Evolutionary conservation across 1,284 basidiomycete genomes (phyloP).

Genomic region (Microbotryum saponariae): DNA sequence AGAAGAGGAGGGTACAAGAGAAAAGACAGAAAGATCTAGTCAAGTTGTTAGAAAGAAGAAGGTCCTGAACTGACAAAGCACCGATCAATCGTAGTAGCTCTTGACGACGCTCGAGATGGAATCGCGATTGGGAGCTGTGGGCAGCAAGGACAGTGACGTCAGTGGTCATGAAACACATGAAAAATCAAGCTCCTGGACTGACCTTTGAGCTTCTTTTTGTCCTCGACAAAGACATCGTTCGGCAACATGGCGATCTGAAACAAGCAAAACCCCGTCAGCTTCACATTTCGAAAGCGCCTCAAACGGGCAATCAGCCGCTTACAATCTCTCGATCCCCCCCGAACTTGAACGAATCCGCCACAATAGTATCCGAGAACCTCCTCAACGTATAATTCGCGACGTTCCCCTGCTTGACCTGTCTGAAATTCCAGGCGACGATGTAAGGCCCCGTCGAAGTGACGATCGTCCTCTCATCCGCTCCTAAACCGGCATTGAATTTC

Average conservation of each 20-base stretch:
- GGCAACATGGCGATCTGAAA: slow-evolving; percentile 69
- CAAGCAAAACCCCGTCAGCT: neutral
- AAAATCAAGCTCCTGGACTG: slow-evolving; percentile 43
- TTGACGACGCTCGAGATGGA: slow-evolving; percentile 20
- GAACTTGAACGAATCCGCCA: slow-evolving; percentile 93
- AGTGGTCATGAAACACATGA: neutral
- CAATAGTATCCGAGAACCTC: slow-evolving; percentile 82
- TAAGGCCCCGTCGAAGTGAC: slow-evolving; percentile 94
- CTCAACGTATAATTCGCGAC: slow-evolving; percentile 82
- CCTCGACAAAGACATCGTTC: slow-evolving; percentile 87
- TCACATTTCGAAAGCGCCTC: neutral
- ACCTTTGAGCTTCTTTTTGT: slow-evolving; percentile 82
- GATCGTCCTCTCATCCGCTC: slow-evolving; percentile 76
- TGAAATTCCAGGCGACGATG: slow-evolving; percentile 67
- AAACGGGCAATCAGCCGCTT: neutral
- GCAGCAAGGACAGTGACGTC: slow-evolving; percentile 17
- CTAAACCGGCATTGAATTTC: slow-evolving; percentile 83
- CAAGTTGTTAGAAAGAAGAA: too few relatives aligned
- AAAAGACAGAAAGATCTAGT: too few relatives aligned
- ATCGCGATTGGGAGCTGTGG: slow-evolving; percentile 70
- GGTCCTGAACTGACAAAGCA: too few relatives aligned
- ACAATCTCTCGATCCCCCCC: slow-evolving; percentile 85
- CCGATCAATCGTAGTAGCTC: too few relatives aligned
- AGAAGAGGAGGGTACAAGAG: too few relatives aligned
- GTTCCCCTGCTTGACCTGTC: slow-evolving; percentile 83